Evolutionary conservation across 495 filamentous ascomycete species (phyloP), one percentile per base, ranked within the genome.

Genomic region (Thermothielavioides terrestris): DNA sequence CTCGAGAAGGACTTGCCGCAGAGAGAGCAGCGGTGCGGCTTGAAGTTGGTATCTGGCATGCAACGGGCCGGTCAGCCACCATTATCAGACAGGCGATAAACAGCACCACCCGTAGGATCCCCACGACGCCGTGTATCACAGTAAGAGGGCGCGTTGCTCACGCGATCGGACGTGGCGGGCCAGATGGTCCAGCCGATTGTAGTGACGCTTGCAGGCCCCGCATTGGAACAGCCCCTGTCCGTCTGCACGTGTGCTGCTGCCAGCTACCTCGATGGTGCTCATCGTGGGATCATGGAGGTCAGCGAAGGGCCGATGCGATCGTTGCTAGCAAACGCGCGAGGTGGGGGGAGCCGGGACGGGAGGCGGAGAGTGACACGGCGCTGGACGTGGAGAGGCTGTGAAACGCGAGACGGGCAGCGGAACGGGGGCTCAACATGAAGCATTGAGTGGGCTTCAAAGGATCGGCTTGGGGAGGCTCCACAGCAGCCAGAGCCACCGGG

Each of bases 111-210:
- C n/a, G n/a, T n/a, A n/a, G n/a, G n/a, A n/a, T n/a, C n/a, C n/a
- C n/a, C n/a, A n/a, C n/a, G n/a, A n/a, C n/a, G n/a, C n/a, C n/a
- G n/a, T n/a, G n/a, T n/a, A n/a, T n/a, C n/a, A n/a, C n/a, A n/a
- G 31, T 14, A 9, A 34, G 31, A n/a, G 31, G 10, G n/a, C 10
- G 10, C 18, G 2, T 15, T 6, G 21, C 50, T 28, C 40, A 52
- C 50, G 54, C 17, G 54, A 57, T 1, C 54, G 54, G 30, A 57
- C 42, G 18, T 57, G 54, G 22, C 54, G 50, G 14, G 54, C 39
- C 17, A 57, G 36, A 20, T 57, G 54, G 25, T 57, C 54, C 9
- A 52, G 35, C 4, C 50, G 18, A 9, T 39, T 23, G 50, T 52
- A 52, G 42, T 52, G 22, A 6, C 32, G 36, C 32, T 45, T 45